These are phyloP conservation scores for Bacterosira constricta DNA, from an alignment of 108 stramenopile species.

Conservation along the genomic window DNA sequence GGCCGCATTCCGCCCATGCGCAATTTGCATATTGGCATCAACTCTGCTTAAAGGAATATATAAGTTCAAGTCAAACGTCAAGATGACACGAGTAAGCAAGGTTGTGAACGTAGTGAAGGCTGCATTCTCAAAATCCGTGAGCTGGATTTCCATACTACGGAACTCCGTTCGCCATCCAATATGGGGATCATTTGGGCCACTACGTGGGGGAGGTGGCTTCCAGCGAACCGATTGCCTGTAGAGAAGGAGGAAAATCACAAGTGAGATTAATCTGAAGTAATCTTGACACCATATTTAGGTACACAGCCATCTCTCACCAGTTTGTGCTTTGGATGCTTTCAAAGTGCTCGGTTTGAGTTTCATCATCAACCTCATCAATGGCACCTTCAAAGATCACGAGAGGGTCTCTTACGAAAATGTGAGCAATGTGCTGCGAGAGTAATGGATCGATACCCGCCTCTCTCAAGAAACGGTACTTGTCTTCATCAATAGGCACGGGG, in stretches of 20 bases:
- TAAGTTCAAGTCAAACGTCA: slow-evolving; percentile 98
- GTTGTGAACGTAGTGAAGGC: slow-evolving; percentile 96
- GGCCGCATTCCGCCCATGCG: slow-evolving; percentile 90
- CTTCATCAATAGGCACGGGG: slow-evolving; percentile 85
- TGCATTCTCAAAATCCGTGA: slow-evolving; percentile 99
- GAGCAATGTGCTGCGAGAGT: slow-evolving; percentile 95
- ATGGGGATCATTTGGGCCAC: slow-evolving; percentile 86
- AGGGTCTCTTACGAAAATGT: slow-evolving; percentile 97
- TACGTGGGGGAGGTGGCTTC: slow-evolving; percentile 98
- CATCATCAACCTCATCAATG: slow-evolving; percentile 95
- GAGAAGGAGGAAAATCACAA: background rate
- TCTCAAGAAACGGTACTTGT: slow-evolving; percentile 72
- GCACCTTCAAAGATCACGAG: slow-evolving; percentile 95
- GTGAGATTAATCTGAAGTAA: background rate
- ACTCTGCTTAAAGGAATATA: slow-evolving; percentile 96
- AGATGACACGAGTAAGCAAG: slow-evolving; percentile 92
- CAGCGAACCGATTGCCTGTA: slow-evolving; percentile 94
- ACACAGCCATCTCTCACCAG: slow-evolving; percentile 79
- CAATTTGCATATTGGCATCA: slow-evolving; percentile 98
- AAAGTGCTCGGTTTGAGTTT: slow-evolving; percentile 94
- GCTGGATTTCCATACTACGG: slow-evolving; percentile 97
- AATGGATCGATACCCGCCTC: slow-evolving; percentile 90
- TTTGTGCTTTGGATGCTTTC: slow-evolving; percentile 99
- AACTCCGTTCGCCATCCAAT: slow-evolving; percentile 99
- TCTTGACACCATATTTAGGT: background rate